These are phyloP conservation scores for Fusarium pininemorale DNA, from an alignment of 2,329 filamentous ascomycete species.

Conservation along the genomic window DNA sequence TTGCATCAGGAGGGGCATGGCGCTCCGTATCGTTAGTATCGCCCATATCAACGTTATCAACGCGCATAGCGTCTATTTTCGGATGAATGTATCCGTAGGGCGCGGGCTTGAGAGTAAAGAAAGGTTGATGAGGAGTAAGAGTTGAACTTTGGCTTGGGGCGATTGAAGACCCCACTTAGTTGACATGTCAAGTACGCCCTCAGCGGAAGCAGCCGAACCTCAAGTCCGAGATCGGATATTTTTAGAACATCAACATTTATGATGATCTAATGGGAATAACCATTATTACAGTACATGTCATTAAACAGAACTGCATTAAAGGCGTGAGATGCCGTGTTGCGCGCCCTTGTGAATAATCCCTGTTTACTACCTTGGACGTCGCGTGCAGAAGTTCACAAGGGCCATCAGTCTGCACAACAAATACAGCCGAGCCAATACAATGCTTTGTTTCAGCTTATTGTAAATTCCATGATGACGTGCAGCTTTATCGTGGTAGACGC, in stretches of 20 bases:
- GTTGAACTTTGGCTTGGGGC: background rate
- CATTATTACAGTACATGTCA: background rate
- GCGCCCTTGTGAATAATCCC: background rate
- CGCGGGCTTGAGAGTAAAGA: background rate
- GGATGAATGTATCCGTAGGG: constrained; percentile 6
- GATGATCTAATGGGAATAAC: background rate
- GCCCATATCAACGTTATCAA: background rate
- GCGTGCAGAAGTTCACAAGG: background rate
- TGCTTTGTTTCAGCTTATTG: background rate
- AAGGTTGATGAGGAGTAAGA: background rate
- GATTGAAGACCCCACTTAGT: background rate
- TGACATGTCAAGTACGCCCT: background rate
- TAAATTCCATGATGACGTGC: background rate
- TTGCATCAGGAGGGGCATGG: background rate
- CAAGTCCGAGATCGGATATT: background rate
- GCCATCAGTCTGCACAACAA: background rate
- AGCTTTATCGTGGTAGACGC: background rate
- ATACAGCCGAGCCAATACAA: background rate
- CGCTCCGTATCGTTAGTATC: background rate
- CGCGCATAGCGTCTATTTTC: background rate
- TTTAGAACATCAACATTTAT: background rate
- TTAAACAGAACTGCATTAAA: background rate
- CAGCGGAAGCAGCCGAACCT: background rate
- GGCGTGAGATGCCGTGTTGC: background rate
- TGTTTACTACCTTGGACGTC: background rate